Evolutionary conservation across 768 basidiomycete species (phyloP).

Genomic region (Termitomyces titanicus): DNA sequence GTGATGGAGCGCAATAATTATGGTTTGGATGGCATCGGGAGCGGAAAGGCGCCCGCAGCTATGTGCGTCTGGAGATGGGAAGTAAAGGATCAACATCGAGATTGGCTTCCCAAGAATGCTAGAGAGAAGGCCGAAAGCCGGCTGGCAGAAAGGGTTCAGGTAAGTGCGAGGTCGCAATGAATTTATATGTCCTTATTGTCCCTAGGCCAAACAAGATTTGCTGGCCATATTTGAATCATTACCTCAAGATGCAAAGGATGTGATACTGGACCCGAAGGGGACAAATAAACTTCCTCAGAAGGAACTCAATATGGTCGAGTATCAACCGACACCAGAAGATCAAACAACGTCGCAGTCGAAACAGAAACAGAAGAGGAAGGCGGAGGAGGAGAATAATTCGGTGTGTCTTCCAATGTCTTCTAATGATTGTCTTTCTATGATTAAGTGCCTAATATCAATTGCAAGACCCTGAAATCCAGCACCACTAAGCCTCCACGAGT

Average conservation of each 20-base stretch:
- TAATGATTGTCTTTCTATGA: too few species aligned
- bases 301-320: slow-evolving; percentile 23
- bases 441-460: not conserved
- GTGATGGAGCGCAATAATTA: slow-evolving; percentile 75
- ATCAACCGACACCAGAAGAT: slow-evolving; percentile 22
- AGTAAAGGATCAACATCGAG: slow-evolving; percentile 51
- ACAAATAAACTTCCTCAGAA: slow-evolving; percentile 30
- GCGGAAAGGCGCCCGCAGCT: slow-evolving; percentile 55
- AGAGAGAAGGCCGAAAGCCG: slow-evolving; percentile 61
- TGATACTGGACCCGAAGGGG: slow-evolving; percentile 52
- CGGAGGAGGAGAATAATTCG: slow-evolving; percentile 36
- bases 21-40: slow-evolving; percentile 56
- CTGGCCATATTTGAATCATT: slow-evolving; percentile 52
- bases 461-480: slow-evolving; percentile 7
- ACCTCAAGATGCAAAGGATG: slow-evolving; percentile 50
- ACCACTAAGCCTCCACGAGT: slow-evolving; percentile 28
- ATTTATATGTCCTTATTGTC: slow-evolving; percentile 1
- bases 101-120: slow-evolving; percentile 66
- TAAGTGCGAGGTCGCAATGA: slow-evolving; percentile 23
- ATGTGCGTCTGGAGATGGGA: slow-evolving; percentile 88
- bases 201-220: slow-evolving; percentile 58
- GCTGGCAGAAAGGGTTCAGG: slow-evolving; percentile 62
- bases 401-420: slow-evolving; percentile 23
- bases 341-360: slow-evolving; percentile 25
- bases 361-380: slow-evolving; percentile 30